Base-by-base conservation (phyloP, 108 stramenopile species). In the Cylindrotheca closterium region DNA sequence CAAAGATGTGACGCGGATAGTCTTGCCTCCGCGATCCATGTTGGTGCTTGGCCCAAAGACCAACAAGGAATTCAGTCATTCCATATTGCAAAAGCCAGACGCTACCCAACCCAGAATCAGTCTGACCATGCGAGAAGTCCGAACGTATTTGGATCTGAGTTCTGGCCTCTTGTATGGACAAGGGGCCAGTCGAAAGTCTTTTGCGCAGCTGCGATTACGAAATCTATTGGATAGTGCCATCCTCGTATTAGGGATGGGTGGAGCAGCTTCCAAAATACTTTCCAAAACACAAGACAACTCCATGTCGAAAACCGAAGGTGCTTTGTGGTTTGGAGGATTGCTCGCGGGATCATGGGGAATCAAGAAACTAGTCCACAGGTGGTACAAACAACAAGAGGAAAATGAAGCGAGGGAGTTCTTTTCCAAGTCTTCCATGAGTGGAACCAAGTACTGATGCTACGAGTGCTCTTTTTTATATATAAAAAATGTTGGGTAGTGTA, bases 1-100 rank as follows among this genome's bases (percentile, higher is more conserved):
- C 1, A 69, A 78, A 46, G 89, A 90, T 74, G 60, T 78, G 8
- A 64, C 69, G 8, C 61, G 82, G 25, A 49, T 90, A 23, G 68
- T 76, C 21, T 34, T 90, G 15, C 89, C 89, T 10, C 82, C 74
- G n/a, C 63, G 82, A 10, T 77, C 75, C 28, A 90, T 90, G 86
- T 70, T 90, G n/a, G 86, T 90, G 0, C 24, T 90, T 24, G 89
- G 86, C 5, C 86, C 89, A 1, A 59, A 64, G n/a, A 84, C 86
- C 26, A 90, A 90, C 32, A 62, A 73, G 19, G 33, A 63, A n/a
- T 90, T 83, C 45, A 90, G 84, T 2, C 89, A 90, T 68, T 80
- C 89, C 2, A 73, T 90, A 32, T 55, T 90, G 32, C 72, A 65
- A 21, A 69, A 81, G 15, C 73, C 76, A 30, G 69, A 49, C 8